Percentiles rank a stretch among this genome's conserved stretches.
These are phyloP conservation scores for Emergomyces pasteurianus DNA, from an alignment of 2,329 filamentous ascomycete genomes.

Conservation along the genomic window DNA sequence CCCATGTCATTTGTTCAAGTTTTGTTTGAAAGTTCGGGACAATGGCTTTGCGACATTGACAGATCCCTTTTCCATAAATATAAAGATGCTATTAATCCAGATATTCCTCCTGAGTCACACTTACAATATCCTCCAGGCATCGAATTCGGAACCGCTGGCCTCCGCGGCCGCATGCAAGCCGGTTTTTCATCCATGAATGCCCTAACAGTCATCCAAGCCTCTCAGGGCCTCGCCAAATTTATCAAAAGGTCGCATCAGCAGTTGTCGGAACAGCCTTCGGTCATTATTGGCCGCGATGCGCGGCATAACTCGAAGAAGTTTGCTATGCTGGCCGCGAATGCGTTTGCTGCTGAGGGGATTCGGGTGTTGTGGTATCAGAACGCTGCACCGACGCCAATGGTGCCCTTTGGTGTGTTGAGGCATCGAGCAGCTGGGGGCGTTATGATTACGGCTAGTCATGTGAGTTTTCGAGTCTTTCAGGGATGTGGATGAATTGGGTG, in stretches of 20 bases:
- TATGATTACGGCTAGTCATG: conserved; percentile 55
- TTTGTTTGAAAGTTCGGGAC: not conserved
- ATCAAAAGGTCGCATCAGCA: conserved; percentile 34
- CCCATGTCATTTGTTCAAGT: not conserved
- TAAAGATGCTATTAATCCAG: too few relatives aligned
- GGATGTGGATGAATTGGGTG: not conserved
- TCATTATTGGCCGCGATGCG: conserved; percentile 53
- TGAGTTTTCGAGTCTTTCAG: conserved; percentile 18
- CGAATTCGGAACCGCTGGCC: conserved; percentile 50
- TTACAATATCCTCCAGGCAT: conserved; percentile 33
- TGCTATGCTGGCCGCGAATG: conserved; percentile 47
- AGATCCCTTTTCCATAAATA: too few relatives aligned
- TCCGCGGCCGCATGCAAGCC: conserved; percentile 53
- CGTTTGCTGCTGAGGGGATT: conserved; percentile 46
- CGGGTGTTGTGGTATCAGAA: conserved; percentile 48
- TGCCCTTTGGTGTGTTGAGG: conserved; percentile 47
- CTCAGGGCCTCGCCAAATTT: conserved; percentile 52
- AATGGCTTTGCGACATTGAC: too few relatives aligned
- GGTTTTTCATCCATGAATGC: conserved; percentile 52
- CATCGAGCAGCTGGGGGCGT: conserved; percentile 46
- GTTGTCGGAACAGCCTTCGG: conserved; percentile 19
- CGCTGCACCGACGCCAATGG: conserved; percentile 47
- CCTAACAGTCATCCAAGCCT: conserved; percentile 50
- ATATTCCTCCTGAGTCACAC: too few relatives aligned
- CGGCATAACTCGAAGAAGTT: conserved; percentile 52